A percentile compares a stretch with the other conserved stretches of the same genome.
Conservation (phyloP, 495 filamentous ascomycete genomes). For the Aspergillus heteromorphus region DNA sequence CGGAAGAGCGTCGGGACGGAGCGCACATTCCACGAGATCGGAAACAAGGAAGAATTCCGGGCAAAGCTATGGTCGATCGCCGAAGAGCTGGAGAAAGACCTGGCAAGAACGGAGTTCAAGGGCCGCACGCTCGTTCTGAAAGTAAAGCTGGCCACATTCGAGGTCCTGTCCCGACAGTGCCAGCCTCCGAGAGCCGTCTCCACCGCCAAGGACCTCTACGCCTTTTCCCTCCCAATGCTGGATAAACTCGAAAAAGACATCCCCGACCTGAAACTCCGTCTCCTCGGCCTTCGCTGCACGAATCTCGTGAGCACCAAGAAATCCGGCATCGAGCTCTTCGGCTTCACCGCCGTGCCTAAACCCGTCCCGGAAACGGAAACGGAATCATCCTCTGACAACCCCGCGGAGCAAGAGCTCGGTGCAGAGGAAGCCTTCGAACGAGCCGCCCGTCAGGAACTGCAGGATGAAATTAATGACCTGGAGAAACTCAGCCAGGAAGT, state of each 20-base stretch:
- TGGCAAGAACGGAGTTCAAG: slow-evolving; percentile 73
- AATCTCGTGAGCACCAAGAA: slow-evolving; percentile 82
- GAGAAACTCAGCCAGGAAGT: slow-evolving; percentile 60
- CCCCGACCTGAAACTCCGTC: slow-evolving; percentile 69
- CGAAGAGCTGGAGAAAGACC: slow-evolving; percentile 83
- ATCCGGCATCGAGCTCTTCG: slow-evolving; percentile 74
- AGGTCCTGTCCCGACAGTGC: slow-evolving; percentile 79
- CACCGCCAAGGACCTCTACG: slow-evolving; percentile 76
- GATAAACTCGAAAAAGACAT: slow-evolving; percentile 81
- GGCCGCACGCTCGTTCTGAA: slow-evolving; percentile 88
- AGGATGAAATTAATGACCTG: slow-evolving; percentile 60
- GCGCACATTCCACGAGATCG: slow-evolving; percentile 81
- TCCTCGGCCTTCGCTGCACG: slow-evolving; percentile 87
- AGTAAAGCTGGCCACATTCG: slow-evolving; percentile 89
- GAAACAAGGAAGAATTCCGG: slow-evolving; percentile 59
- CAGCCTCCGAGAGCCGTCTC: slow-evolving; percentile 66
- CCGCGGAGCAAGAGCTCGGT: slow-evolving; percentile 58
- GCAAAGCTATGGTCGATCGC: slow-evolving; percentile 74
- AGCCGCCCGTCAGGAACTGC: slow-evolving; percentile 55
- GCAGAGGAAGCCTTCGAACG: slow-evolving; percentile 66
- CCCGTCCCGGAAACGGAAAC: slow-evolving; percentile 2
- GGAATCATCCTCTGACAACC: neutral
- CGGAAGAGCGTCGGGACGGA: slow-evolving; percentile 94
- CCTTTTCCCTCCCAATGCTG: slow-evolving; percentile 75
- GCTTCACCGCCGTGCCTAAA: slow-evolving; percentile 33